A percentile compares a stretch with the other conserved stretches of the same genome.
Evolutionary conservation across 257 asterid species (phyloP).

Genomic region (Dorcoceras hygrometricum): DNA sequence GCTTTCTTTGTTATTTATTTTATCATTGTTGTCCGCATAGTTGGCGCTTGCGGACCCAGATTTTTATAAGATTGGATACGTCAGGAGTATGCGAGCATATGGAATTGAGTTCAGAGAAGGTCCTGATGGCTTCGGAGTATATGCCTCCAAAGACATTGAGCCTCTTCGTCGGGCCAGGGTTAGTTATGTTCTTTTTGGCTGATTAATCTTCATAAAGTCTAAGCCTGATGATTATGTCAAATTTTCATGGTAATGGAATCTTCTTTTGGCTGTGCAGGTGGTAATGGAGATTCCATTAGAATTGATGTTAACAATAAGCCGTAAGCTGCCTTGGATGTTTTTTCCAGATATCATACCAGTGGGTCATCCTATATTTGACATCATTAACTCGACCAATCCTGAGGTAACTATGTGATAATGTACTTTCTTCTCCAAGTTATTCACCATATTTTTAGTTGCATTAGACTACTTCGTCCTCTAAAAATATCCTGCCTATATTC

Average conservation of each 20-base stretch:
- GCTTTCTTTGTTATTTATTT: not conserved
- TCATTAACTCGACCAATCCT: constrained; percentile 90
- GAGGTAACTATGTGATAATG: constrained; percentile 52
- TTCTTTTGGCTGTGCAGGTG: constrained; percentile 50
- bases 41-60: constrained; percentile 93
- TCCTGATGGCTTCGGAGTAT: constrained; percentile 94
- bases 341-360: constrained; percentile 90
- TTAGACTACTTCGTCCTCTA: not conserved
- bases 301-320: constrained; percentile 90
- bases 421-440: constrained; percentile 19
- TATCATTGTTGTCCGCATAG: constrained; percentile 32
- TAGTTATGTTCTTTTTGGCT: constrained; percentile 20
- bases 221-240: not conserved
- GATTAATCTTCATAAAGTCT: no score
- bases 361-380: constrained; percentile 95
- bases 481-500: constrained; percentile 1
- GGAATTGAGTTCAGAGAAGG: constrained; percentile 97
- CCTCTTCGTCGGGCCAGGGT: constrained; percentile 99
- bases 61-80: constrained; percentile 90
- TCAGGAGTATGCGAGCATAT: constrained; percentile 85
- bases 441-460: constrained; percentile 5
- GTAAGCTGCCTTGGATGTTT: constrained; percentile 97
- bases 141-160: constrained; percentile 87
- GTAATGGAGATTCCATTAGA: constrained; percentile 97
- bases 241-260: constrained; percentile 15